Evolutionary conservation across 768 basidiomycete species (phyloP).

Genomic region (Russula brevipes): DNA sequence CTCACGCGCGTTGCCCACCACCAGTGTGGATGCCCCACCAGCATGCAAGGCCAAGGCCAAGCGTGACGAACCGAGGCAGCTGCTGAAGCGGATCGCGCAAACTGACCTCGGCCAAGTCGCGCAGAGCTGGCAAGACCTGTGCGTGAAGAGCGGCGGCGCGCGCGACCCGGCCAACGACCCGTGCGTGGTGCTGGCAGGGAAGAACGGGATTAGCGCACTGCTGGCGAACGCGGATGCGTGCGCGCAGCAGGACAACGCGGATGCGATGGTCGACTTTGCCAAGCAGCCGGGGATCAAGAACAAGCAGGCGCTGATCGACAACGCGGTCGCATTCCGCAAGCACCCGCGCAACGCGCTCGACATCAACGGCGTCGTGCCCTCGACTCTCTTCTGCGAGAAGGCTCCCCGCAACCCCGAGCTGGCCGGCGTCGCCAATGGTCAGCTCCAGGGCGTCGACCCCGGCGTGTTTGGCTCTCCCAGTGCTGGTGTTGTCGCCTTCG

Average conservation of each 20-base stretch:
- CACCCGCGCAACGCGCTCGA: slow-evolving; percentile 43
- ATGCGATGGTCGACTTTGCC: slow-evolving; percentile 47
- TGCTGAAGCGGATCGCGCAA: slow-evolving; percentile 33
- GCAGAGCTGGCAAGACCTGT: slow-evolving; percentile 43
- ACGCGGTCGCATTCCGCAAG: slow-evolving; percentile 40
- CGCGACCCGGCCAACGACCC: slow-evolving; percentile 37
- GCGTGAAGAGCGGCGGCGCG: slow-evolving; percentile 36
- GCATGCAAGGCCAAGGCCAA: slow-evolving; percentile 16
- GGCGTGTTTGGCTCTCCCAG: slow-evolving; percentile 49
- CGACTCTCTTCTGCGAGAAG: slow-evolving; percentile 50
- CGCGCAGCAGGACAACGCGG: slow-evolving; percentile 46
- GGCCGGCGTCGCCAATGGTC: slow-evolving; percentile 48
- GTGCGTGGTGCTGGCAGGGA: slow-evolving; percentile 41
- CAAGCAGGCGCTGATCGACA: slow-evolving; percentile 37
- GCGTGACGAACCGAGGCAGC: slow-evolving; percentile 1
- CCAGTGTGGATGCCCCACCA: slow-evolving; percentile 2
- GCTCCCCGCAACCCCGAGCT: slow-evolving; percentile 49
- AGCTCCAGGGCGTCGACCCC: slow-evolving; percentile 51
- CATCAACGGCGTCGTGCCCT: slow-evolving; percentile 41
- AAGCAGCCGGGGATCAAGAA: slow-evolving; percentile 41
- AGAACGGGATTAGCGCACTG: slow-evolving; percentile 40
- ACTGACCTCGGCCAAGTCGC: slow-evolving; percentile 37
- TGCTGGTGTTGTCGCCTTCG: slow-evolving; percentile 43
- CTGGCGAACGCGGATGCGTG: slow-evolving; percentile 44
- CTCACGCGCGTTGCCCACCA: neutral